phyloP scores from a whole-genome alignment of 306 rosid species.

The Echinosophora koreensis region DNA sequence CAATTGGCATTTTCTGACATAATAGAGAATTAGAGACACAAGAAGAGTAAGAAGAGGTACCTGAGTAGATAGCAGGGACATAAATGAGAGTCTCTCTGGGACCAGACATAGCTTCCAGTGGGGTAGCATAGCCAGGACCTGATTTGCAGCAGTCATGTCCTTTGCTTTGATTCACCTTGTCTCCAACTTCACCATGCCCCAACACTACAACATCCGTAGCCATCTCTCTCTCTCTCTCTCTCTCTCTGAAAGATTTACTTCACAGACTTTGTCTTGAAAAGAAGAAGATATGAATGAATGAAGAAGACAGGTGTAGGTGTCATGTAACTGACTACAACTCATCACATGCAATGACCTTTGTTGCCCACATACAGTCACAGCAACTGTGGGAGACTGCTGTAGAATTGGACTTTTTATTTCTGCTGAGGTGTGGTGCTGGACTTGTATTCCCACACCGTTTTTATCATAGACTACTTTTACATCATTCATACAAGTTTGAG shows the following conservation, averaged over 20 bases:
- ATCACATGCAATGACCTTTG: not conserved
- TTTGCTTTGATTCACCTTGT: conserved; percentile 30
- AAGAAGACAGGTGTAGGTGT: not conserved
- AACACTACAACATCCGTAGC: not conserved
- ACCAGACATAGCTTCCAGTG: conserved; percentile 81
- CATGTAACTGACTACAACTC: not conserved
- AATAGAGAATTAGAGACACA: not conserved
- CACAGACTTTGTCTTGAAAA: not conserved
- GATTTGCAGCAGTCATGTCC: conserved; percentile 47
- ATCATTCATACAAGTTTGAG: no score
- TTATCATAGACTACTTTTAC: no score
- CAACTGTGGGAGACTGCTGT: not conserved
- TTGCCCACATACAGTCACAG: not conserved
- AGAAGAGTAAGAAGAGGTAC: conserved; percentile 31
- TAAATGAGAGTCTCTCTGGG: conserved; percentile 74
- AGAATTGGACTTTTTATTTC: no score
- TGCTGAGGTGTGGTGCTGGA: no score
- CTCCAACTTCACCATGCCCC: not conserved
- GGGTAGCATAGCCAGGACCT: conserved; percentile 83
- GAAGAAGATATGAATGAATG: not conserved
- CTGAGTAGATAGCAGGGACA: conserved; percentile 75
- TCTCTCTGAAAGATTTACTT: not conserved
- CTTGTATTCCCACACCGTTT: no score
- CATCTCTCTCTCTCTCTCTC: conserved; percentile 34
- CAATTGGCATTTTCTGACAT: not conserved